Conservation (phyloP, 2,329 filamentous ascomycete genomes). For the Daldinia eschscholtzii region DNA sequence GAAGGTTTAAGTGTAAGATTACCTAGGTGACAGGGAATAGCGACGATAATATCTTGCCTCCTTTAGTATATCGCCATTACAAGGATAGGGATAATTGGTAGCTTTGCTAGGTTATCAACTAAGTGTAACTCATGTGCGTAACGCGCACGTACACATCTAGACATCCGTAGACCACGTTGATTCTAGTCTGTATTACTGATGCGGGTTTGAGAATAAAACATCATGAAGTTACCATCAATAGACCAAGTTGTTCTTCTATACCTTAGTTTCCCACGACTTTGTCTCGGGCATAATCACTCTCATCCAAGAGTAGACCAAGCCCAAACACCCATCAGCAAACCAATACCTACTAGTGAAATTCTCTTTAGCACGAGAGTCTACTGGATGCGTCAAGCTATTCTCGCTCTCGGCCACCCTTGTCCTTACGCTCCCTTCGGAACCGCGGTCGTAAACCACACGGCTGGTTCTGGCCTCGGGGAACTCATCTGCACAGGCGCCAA, state of each 20-base stretch:
- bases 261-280: neutral
- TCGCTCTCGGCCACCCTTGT: conserved; percentile 62
- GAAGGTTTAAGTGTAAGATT: conserved; percentile 7
- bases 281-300: conserved; percentile 5
- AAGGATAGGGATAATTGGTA: neutral
- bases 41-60: neutral
- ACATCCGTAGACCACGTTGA: neutral
- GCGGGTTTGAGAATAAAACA: neutral
- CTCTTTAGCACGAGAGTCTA: conserved; percentile 57
- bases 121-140: neutral
- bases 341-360: conserved; percentile 35
- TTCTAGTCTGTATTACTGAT: neutral
- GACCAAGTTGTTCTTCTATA: conserved; percentile 6
- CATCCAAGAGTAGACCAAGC: conserved; percentile 14
- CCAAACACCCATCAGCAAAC: conserved; percentile 23
- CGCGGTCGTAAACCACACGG: conserved; percentile 68
- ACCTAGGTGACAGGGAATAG: conserved; percentile 1
- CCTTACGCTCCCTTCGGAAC: conserved; percentile 66
- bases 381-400: conserved; percentile 66
- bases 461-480: conserved; percentile 55
- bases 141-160: conserved; percentile 7
- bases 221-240: conserved; percentile 9
- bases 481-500: conserved; percentile 66
- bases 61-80: neutral
- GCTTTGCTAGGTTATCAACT: neutral